Conservation (phyloP, 441 rosid species). For the Populus trichocarpa region DNA sequence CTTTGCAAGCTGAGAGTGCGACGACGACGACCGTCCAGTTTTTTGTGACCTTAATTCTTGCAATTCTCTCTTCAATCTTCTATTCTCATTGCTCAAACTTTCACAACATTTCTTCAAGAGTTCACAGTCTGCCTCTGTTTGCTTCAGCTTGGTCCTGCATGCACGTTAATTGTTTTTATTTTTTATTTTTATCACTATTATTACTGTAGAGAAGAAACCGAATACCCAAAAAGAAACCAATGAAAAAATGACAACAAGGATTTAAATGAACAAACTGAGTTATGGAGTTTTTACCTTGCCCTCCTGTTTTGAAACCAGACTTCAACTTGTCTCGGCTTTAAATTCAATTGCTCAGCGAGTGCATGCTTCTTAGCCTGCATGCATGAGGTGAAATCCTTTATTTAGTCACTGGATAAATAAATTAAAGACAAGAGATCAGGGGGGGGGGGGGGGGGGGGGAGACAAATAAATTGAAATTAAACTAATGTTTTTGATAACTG, state of each 20-base stretch:
- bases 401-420: neutral
- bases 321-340: constrained; percentile 58
- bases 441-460: too few relatives aligned
- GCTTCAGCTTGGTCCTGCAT: constrained; percentile 54
- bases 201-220: neutral
- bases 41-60: constrained; percentile 28
- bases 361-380: constrained; percentile 43
- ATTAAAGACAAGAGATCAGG: too few relatives aligned
- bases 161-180: neutral
- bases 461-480: neutral
- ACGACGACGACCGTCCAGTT: constrained; percentile 5
- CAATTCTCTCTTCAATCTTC: constrained; percentile 40
- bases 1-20: constrained; percentile 7
- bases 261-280: too few relatives aligned
- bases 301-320: constrained; percentile 67
- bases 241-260: neutral
- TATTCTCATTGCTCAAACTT: constrained; percentile 33
- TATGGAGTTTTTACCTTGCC: constrained; percentile 39
- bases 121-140: constrained; percentile 39
- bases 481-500: neutral
- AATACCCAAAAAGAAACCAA: neutral
- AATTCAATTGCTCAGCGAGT: constrained; percentile 38
- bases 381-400: neutral
- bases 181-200: neutral
- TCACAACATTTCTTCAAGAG: constrained; percentile 41